These are phyloP conservation scores for Trichoderma citrinoviride DNA, from an alignment of 2,329 filamentous ascomycete species.

Conservation along the genomic window DNA sequence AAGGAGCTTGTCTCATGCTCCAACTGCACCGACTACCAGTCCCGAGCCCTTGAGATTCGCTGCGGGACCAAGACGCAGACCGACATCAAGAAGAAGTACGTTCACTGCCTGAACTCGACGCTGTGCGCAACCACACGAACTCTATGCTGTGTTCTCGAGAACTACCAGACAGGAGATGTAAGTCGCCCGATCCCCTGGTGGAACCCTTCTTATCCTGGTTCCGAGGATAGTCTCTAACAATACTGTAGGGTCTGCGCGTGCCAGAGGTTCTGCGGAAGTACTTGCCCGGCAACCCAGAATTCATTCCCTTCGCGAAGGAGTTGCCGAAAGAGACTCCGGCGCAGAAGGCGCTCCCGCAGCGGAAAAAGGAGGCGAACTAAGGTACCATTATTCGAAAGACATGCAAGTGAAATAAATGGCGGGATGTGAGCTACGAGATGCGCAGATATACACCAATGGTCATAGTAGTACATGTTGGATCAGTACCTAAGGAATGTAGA, in stretches of 20 bases:
- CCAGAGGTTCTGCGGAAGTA: constrained; percentile 85
- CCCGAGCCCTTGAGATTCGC: constrained; percentile 86
- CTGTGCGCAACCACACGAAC: constrained; percentile 89
- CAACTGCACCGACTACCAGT: constrained; percentile 98
- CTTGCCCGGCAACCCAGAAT: constrained; percentile 83
- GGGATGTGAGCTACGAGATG: background rate
- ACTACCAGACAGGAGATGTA: constrained; percentile 88
- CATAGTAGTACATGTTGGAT: background rate
- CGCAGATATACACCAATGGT: background rate
- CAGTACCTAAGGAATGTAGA: background rate
- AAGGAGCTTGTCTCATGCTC: constrained; percentile 97
- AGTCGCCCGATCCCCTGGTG: constrained; percentile 30
- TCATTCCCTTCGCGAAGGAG: constrained; percentile 85
- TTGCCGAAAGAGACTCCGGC: constrained; percentile 63
- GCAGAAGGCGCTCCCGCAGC: constrained; percentile 33
- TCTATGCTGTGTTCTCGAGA: constrained; percentile 92
- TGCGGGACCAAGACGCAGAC: constrained; percentile 85
- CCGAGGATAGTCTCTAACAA: background rate
- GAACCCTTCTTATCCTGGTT: too few relatives aligned
- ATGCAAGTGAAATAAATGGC: background rate
- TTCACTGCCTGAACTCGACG: constrained; percentile 88
- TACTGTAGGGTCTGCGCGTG: constrained; percentile 66
- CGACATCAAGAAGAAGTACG: constrained; percentile 83
- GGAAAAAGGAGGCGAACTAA: constrained; percentile 35
- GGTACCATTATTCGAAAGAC: background rate